Percentiles rank a stretch among this genome's conserved stretches.
These are phyloP conservation scores for Ocimum tenuiflorum DNA, from an alignment of 257 asterid species.

Conservation along the genomic window DNA sequence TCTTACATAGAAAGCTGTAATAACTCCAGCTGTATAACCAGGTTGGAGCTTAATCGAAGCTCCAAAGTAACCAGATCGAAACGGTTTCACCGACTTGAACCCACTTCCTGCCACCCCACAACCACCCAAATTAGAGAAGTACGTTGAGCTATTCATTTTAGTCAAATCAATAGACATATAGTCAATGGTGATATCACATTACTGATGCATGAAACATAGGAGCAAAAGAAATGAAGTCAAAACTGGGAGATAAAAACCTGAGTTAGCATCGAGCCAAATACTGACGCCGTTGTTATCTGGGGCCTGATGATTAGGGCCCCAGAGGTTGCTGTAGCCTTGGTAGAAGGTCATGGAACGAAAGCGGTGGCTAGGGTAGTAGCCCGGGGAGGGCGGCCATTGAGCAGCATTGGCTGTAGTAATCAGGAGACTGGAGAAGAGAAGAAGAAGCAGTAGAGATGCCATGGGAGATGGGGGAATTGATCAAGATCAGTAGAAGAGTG, in stretches of 20 bases:
- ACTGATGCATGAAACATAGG: too few relatives aligned
- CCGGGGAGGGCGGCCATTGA: constrained; percentile 72
- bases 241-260: constrained; percentile 33
- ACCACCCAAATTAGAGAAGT: too few relatives aligned
- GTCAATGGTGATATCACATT: too few relatives aligned
- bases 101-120: constrained; percentile 58
- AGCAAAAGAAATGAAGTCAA: not conserved
- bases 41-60: constrained; percentile 81
- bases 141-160: too few relatives aligned
- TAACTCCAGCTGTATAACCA: constrained; percentile 97
- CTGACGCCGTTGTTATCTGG: constrained; percentile 53
- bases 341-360: constrained; percentile 54
- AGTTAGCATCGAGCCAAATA: constrained; percentile 74
- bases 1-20: constrained; percentile 84
- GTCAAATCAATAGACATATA: too few relatives aligned
- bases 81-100: constrained; percentile 90
- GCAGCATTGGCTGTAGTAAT: constrained; percentile 35
- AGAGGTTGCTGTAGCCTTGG: constrained; percentile 52
- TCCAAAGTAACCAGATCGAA: constrained; percentile 88
- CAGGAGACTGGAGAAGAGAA: constrained; percentile 19
- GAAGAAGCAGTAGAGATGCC: not conserved
- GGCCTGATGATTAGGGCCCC: constrained; percentile 74
- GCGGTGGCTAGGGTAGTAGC: constrained; percentile 63
- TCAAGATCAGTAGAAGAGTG: not conserved
- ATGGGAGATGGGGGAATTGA: not conserved